phyloP scores from a whole-genome alignment of 163 green algal genomes.

The Volvox carteri region DNA sequence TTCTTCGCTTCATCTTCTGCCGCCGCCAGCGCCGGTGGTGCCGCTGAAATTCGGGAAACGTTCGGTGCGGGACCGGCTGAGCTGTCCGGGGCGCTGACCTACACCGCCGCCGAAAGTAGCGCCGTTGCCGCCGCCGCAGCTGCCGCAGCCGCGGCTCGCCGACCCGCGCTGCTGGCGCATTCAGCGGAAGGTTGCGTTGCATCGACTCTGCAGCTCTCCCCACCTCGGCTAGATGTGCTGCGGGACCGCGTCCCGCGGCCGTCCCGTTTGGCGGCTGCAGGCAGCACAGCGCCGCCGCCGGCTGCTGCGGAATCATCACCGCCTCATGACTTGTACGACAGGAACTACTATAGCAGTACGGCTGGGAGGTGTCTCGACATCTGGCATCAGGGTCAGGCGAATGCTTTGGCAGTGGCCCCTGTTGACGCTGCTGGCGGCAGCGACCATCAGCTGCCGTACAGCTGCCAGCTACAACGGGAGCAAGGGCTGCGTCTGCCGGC shows the following conservation, averaged over 20 bases:
- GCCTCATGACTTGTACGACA: constrained; percentile 25
- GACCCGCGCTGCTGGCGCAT: too few relatives aligned
- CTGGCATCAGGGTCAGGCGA: not conserved
- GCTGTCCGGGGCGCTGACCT: not conserved
- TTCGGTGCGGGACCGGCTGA: not conserved
- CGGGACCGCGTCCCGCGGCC: too few relatives aligned
- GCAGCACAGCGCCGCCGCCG: not conserved
- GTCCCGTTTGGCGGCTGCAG: not conserved
- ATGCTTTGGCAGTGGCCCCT: too few relatives aligned
- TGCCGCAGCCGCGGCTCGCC: too few relatives aligned
- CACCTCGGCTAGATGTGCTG: not conserved
- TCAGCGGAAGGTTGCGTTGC: too few relatives aligned
- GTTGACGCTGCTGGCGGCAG: too few relatives aligned
- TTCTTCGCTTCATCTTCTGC: not conserved
- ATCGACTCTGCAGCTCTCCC: not conserved
- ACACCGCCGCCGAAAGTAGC: not conserved
- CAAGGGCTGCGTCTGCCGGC: not conserved
- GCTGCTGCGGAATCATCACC: not conserved
- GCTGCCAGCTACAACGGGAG: not conserved
- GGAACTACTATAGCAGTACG: constrained; percentile 26
- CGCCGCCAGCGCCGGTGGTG: not conserved
- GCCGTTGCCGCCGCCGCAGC: not conserved
- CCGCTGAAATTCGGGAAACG: not conserved
- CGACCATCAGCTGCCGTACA: not conserved
- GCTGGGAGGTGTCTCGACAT: not conserved